Conservation (phyloP, 2,329 filamentous ascomycete species). For the Colletotrichum sublineola region DNA sequence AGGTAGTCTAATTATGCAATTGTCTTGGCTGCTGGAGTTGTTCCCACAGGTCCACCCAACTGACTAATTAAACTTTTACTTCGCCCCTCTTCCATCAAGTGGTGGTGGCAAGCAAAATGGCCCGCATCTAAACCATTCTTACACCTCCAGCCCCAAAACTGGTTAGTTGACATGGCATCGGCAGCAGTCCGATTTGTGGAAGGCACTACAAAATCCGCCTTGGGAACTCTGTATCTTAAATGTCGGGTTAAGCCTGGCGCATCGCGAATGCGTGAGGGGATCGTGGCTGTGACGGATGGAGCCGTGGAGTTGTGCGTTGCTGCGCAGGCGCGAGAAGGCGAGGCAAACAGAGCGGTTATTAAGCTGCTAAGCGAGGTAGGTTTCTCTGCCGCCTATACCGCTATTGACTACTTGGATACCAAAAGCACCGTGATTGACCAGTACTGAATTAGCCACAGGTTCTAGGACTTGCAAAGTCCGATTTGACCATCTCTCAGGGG, state of each 20-base stretch:
- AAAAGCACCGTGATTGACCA: neutral
- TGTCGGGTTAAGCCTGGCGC: constrained; percentile 78
- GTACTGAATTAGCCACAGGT: constrained; percentile 55
- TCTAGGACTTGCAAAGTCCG: constrained; percentile 73
- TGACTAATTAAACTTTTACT: too few relatives aligned
- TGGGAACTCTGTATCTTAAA: constrained; percentile 67
- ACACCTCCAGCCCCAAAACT: neutral
- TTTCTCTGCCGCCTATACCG: neutral
- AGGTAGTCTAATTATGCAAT: too few relatives aligned
- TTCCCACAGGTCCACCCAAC: too few relatives aligned
- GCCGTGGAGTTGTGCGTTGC: constrained; percentile 75
- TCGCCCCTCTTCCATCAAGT: too few relatives aligned
- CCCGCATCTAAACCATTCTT: too few relatives aligned
- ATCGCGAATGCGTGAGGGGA: constrained; percentile 71
- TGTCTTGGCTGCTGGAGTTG: too few relatives aligned
- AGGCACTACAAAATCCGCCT: constrained; percentile 60
- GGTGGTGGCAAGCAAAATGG: too few relatives aligned
- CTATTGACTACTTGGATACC: neutral
- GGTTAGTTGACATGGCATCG: constrained; percentile 12
- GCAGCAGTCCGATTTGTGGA: constrained; percentile 62
- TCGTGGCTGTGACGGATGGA: constrained; percentile 67
- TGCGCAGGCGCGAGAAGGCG: constrained; percentile 74
- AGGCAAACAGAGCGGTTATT: constrained; percentile 77
- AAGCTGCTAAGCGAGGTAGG: constrained; percentile 71
- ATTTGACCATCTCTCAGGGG: constrained; percentile 72